phyloP scores from a whole-genome alignment of 208 protist species.

The Blechomonas ayalai region DNA sequence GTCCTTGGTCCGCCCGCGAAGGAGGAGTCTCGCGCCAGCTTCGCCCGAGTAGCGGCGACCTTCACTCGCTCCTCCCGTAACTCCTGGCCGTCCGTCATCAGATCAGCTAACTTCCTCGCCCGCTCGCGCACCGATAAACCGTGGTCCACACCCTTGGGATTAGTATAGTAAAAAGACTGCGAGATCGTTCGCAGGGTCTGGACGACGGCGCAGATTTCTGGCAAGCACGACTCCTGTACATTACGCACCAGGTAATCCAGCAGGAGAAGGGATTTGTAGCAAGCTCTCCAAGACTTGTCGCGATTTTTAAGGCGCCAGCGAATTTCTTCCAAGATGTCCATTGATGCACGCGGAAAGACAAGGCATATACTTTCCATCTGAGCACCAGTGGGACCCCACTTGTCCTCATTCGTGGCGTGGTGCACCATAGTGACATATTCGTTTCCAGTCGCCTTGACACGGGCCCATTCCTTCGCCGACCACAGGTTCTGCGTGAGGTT shows the following conservation, averaged over 20 bases:
- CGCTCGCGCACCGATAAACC: conserved; percentile 83
- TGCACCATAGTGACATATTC: conserved; percentile 68
- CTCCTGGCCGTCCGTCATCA: conserved; percentile 67
- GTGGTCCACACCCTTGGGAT: conserved; percentile 81
- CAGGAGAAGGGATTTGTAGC: conserved; percentile 85
- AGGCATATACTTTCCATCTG: conserved; percentile 85
- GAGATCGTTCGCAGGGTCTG: conserved; percentile 64
- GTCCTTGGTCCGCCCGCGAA: conserved; percentile 17
- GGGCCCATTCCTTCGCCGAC: conserved; percentile 71
- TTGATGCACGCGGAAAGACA: conserved; percentile 44
- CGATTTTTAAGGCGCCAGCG: conserved; percentile 73
- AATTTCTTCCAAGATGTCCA: conserved; percentile 79
- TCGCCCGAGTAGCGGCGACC: conserved; percentile 52
- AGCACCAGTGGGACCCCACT: conserved; percentile 80
- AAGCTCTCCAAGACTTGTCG: conserved; percentile 77
- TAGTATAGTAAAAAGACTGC: conserved; percentile 80
- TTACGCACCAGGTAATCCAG: conserved; percentile 83
- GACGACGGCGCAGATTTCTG: conserved; percentile 60
- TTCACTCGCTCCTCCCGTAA: conserved; percentile 78
- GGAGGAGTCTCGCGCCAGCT: conserved; percentile 42
- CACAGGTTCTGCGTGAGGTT: conserved; percentile 18
- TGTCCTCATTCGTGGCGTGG: conserved; percentile 83
- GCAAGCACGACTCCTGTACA: conserved; percentile 44
- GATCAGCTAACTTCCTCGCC: conserved; percentile 69
- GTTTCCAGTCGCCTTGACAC: conserved; percentile 63